Conservation (phyloP, 306 rosid genomes). For the Spatholobus suberectus region DNA sequence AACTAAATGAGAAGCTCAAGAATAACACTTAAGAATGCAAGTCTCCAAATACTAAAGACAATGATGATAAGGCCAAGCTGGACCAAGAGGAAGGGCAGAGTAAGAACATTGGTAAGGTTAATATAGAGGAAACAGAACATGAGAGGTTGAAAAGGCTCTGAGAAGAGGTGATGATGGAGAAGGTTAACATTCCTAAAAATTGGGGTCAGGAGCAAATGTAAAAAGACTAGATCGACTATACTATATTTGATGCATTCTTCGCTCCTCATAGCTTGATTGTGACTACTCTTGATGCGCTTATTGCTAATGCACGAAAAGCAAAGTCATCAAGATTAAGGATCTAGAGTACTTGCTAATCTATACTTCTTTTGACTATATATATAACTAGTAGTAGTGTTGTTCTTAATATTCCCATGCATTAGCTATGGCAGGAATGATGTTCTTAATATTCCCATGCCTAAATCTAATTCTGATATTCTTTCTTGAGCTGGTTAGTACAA, state of each 20-base stretch:
- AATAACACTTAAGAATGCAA: constrained; percentile 5
- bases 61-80: not conserved
- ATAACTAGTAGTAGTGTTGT: not conserved
- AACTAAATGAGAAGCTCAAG: constrained; percentile 33
- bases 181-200: constrained; percentile 60
- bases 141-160: constrained; percentile 70
- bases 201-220: constrained; percentile 69
- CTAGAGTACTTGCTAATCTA: constrained; percentile 28
- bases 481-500: not conserved
- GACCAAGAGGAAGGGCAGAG: not conserved
- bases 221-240: constrained; percentile 65
- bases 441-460: not conserved
- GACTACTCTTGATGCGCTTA: constrained; percentile 75
- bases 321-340: constrained; percentile 54
- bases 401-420: not conserved
- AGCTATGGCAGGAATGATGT: not conserved
- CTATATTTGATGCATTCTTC: constrained; percentile 61
- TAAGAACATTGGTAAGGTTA: not conserved
- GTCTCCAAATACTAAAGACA: not conserved
- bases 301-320: constrained; percentile 54
- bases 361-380: not conserved
- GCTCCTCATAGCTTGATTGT: constrained; percentile 54
- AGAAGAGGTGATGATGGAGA: constrained; percentile 59
- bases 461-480: not conserved
- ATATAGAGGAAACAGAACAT: constrained; percentile 35